Evolutionary conservation across 441 rosid species (phyloP).

Genomic region (Breynia disticha): DNA sequence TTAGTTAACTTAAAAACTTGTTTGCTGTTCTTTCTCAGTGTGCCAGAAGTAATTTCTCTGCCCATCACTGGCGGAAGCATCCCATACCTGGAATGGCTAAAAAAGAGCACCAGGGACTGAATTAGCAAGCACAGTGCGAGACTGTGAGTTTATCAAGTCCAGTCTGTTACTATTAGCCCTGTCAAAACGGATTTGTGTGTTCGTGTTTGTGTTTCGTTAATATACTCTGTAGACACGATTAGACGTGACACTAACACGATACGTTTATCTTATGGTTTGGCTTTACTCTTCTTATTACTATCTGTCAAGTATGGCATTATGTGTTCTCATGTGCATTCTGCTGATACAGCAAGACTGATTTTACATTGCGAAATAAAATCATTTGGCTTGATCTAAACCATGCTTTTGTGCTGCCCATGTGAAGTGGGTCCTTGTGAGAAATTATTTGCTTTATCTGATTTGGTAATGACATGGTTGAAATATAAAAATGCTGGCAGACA

Average conservation of each 20-base stretch:
- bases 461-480: no score
- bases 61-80: conserved; percentile 72
- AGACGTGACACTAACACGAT: no score
- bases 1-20: background rate
- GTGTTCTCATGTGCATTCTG: background rate
- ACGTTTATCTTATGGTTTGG: background rate
- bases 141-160: background rate
- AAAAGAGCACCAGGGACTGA: conserved; percentile 73
- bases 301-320: background rate
- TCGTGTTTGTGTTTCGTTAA: no score
- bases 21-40: conserved; percentile 27
- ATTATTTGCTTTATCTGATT: no score
- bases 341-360: background rate
- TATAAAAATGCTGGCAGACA: no score
- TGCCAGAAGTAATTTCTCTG: conserved; percentile 79
- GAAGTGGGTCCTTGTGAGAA: no score
- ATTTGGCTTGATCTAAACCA: no score
- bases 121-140: conserved; percentile 2
- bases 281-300: background rate
- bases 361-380: no score
- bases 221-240: no score
- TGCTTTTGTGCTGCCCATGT: no score
- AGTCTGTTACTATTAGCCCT: background rate
- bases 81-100: conserved; percentile 75
- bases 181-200: no score